phyloP scores from a whole-genome alignment of 371 early-diverging fungal genomes.

The Syncephalastrum contaminatum region DNA sequence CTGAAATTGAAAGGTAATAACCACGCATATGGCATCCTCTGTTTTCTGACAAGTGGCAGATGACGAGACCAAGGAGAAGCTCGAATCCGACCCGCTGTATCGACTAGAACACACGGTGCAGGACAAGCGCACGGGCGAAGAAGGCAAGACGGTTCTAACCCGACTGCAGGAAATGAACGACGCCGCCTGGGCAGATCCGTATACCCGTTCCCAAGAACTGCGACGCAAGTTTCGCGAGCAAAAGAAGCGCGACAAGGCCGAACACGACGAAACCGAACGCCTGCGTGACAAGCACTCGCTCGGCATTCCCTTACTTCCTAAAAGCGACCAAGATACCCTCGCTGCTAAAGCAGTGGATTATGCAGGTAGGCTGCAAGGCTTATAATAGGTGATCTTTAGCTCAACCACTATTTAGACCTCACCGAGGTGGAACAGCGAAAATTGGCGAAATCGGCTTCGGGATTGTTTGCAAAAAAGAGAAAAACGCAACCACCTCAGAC shows the following conservation, averaged over 20 bases:
- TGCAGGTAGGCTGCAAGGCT: conserved; percentile 17
- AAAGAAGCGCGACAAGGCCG: conserved; percentile 53
- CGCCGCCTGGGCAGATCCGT: conserved; percentile 78
- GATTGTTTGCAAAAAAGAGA: conserved; percentile 30
- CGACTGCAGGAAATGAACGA: conserved; percentile 64
- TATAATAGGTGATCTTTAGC: background rate
- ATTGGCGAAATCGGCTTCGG: conserved; percentile 29
- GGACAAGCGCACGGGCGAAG: conserved; percentile 57
- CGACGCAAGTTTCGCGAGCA: conserved; percentile 74
- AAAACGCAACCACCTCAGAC: conserved; percentile 6
- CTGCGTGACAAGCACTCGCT: conserved; percentile 62
- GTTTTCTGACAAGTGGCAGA: conserved; percentile 30
- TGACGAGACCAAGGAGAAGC: conserved; percentile 53
- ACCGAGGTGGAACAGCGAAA: conserved; percentile 32
- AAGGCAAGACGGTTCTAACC: conserved; percentile 50
- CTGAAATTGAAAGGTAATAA: conserved; percentile 52
- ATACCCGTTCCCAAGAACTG: conserved; percentile 66
- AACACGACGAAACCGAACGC: conserved; percentile 44
- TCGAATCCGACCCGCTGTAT: conserved; percentile 66
- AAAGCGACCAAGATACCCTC: conserved; percentile 32
- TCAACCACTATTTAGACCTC: conserved; percentile 10
- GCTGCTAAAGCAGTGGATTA: conserved; percentile 44
- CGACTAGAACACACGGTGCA: conserved; percentile 63
- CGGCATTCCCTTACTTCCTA: conserved; percentile 58
- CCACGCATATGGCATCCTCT: conserved; percentile 1